These are phyloP conservation scores for Ophiostoma quercus DNA, from an alignment of 2,329 filamentous ascomycete species.

Conservation along the genomic window DNA sequence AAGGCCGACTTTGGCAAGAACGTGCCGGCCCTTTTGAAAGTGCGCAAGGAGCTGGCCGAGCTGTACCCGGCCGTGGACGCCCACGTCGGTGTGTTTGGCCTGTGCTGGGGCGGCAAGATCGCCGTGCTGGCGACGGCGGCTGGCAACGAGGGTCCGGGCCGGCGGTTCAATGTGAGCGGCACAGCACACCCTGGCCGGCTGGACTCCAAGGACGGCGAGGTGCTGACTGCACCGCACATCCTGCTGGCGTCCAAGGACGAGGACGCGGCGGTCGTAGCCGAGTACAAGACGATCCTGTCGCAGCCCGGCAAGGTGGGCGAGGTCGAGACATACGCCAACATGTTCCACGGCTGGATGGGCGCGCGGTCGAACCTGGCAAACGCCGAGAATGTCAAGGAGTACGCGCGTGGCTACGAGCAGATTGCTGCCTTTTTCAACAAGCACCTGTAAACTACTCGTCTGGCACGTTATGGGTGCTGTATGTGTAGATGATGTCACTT, in stretches of 20 bases:
- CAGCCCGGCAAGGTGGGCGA: constrained; percentile 39
- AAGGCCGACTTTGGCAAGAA: constrained; percentile 33
- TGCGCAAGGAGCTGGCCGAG: constrained; percentile 33
- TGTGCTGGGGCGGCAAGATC: constrained; percentile 49
- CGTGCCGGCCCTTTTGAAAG: constrained; percentile 32
- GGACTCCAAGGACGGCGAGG: constrained; percentile 41
- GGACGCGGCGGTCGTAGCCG: constrained; percentile 39
- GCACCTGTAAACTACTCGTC: constrained; percentile 33
- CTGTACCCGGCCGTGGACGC: constrained; percentile 37
- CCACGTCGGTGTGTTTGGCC: constrained; percentile 42
- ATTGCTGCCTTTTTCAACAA: constrained; percentile 41
- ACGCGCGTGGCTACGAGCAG: constrained; percentile 46
- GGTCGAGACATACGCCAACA: constrained; percentile 46
- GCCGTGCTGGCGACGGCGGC: constrained; percentile 37
- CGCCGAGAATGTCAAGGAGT: constrained; percentile 43
- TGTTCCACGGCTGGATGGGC: constrained; percentile 57
- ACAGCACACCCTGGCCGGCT: constrained; percentile 35
- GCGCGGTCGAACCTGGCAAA: constrained; percentile 45
- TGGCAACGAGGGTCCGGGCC: constrained; percentile 35
- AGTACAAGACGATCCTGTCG: constrained; percentile 41
- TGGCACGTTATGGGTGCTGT: not conserved
- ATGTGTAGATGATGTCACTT: not conserved
- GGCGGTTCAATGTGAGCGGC: constrained; percentile 36
- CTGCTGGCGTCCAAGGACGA: constrained; percentile 48
- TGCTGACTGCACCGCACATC: constrained; percentile 44